A percentile compares a stretch with the other conserved stretches of the same genome.
phyloP scores from a whole-genome alignment of 805 yeast genomes.

The Yarrowia porcina region DNA sequence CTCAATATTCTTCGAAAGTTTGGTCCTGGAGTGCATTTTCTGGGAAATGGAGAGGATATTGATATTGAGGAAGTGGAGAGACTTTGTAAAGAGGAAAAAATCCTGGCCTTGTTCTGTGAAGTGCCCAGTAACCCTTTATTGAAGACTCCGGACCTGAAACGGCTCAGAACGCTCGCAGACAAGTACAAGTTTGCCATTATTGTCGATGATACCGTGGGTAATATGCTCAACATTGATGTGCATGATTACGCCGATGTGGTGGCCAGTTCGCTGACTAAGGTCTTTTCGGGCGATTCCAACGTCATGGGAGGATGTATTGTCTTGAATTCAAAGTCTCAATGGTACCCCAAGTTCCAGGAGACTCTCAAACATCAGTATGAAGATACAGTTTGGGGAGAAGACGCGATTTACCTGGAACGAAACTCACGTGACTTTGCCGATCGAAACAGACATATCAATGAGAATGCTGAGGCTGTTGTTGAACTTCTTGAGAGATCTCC shows the following conservation, averaged over 20 bases:
- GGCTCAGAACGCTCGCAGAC: conserved; percentile 62
- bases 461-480: conserved; percentile 42
- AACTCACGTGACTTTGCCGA: conserved; percentile 84
- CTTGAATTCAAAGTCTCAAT: conserved; percentile 61
- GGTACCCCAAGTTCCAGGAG: conserved; percentile 49
- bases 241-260: conserved; percentile 82
- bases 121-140: conserved; percentile 94
- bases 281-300: conserved; percentile 90
- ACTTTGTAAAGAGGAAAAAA: conserved; percentile 60
- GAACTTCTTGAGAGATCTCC: conserved; percentile 36
- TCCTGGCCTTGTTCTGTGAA: conserved; percentile 82
- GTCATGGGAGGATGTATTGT: conserved; percentile 92
- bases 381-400: conserved; percentile 88
- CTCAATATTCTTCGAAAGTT: conserved; percentile 79
- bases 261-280: conserved; percentile 83
- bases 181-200: conserved; percentile 72
- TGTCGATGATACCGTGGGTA: conserved; percentile 94
- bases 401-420: conserved; percentile 85
- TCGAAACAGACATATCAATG: conserved; percentile 49
- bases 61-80: conserved; percentile 60
- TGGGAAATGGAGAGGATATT: conserved; percentile 76
- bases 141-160: conserved; percentile 72
- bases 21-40: conserved; percentile 87
- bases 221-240: conserved; percentile 77
- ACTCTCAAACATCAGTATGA: conserved; percentile 56